These are phyloP conservation scores for Arxiozyma bovina DNA, from an alignment of 1,139 yeast genomes.

Conservation along the genomic window DNA sequence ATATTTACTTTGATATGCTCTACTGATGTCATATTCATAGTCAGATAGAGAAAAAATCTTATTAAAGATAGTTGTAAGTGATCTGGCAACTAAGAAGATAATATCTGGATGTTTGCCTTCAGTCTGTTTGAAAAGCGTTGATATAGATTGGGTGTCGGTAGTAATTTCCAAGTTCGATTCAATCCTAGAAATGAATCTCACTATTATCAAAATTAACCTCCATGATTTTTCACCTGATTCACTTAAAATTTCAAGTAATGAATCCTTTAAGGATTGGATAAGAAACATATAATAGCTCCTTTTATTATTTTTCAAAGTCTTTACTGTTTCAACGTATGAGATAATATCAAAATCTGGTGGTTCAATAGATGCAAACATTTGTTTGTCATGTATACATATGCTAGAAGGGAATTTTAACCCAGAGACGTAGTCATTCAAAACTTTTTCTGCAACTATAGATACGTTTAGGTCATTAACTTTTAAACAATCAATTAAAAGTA, in stretches of 20 bases:
- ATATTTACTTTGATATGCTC: constrained; percentile 39
- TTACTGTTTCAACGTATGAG: constrained; percentile 47
- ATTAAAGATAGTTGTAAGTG: constrained; percentile 49
- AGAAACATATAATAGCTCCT: constrained; percentile 38
- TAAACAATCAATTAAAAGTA: constrained; percentile 49
- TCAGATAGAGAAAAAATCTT: constrained; percentile 46
- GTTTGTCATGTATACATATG: constrained; percentile 46
- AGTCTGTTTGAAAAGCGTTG: constrained; percentile 45
- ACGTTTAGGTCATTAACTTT: constrained; percentile 51
- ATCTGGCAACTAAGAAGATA: constrained; percentile 55
- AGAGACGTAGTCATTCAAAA: constrained; percentile 41
- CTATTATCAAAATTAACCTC: constrained; percentile 53
- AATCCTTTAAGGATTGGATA: constrained; percentile 38
- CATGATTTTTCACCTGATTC: constrained; percentile 46
- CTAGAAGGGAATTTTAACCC: constrained; percentile 50
- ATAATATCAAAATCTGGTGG: constrained; percentile 58
- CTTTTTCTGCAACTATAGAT: constrained; percentile 41
- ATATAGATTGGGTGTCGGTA: constrained; percentile 38
- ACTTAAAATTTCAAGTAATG: constrained; percentile 33
- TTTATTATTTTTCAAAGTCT: constrained; percentile 51
- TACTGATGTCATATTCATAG: constrained; percentile 44
- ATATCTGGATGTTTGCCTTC: constrained; percentile 67
- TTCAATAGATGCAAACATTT: constrained; percentile 38
- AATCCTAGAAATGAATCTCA: constrained; percentile 46
- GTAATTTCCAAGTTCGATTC: constrained; percentile 50